Percentiles rank a stretch among this genome's conserved stretches.
Conservation (phyloP, 1,139 yeast species). For the Sugiyamaella grinbergsii region DNA sequence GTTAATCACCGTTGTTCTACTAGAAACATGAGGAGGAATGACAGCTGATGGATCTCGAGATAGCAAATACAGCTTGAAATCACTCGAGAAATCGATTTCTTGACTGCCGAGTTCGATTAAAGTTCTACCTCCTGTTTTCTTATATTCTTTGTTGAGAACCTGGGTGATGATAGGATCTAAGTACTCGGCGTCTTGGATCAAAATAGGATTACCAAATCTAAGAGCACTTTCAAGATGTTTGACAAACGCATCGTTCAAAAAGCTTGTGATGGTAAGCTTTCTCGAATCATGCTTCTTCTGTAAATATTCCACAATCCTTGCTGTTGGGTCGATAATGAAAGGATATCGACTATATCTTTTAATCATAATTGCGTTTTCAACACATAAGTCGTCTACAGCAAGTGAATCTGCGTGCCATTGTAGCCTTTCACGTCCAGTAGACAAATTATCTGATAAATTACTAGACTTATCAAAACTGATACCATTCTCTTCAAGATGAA, state of each 20-base stretch:
- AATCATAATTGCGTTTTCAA: constrained; percentile 66
- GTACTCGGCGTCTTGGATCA: constrained; percentile 77
- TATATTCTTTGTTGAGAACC: constrained; percentile 61
- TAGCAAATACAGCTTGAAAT: constrained; percentile 61
- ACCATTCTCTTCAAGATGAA: constrained; percentile 44
- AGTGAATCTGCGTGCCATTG: constrained; percentile 59
- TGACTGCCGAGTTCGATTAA: constrained; percentile 63
- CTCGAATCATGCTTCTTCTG: constrained; percentile 40
- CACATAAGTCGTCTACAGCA: constrained; percentile 57
- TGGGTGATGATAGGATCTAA: constrained; percentile 73
- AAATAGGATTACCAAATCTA: constrained; percentile 75
- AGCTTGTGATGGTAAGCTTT: constrained; percentile 62
- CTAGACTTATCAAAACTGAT: constrained; percentile 49
- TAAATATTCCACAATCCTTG: constrained; percentile 50
- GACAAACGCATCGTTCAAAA: constrained; percentile 66
- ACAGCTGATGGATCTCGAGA: constrained; percentile 58
- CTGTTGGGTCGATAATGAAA: constrained; percentile 73
- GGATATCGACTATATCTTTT: constrained; percentile 50
- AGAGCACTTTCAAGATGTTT: constrained; percentile 78
- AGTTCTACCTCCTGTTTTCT: constrained; percentile 69
- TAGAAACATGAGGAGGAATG: constrained; percentile 57
- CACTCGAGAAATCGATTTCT: constrained; percentile 66
- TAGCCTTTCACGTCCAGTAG: constrained; percentile 48
- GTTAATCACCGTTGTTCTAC: constrained; percentile 66
- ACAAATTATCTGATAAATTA: constrained; percentile 45